Evolutionary conservation across 1,284 basidiomycete genomes (phyloP).

Genomic region (Ceratobasidium sp.): DNA sequence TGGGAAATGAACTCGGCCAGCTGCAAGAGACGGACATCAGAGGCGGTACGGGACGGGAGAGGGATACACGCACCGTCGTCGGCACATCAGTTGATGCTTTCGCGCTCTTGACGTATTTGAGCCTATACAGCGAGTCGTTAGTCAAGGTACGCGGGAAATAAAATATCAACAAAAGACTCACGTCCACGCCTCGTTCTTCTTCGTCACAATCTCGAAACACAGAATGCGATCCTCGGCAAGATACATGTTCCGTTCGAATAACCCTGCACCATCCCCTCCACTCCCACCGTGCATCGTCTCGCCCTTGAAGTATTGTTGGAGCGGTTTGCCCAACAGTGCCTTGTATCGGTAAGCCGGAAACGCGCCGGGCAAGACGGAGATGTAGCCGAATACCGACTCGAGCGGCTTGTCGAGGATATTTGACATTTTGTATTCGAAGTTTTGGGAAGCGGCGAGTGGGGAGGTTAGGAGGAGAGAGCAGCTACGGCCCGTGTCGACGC

Average conservation of each 20-base stretch:
- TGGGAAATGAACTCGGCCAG: constrained; percentile 92
- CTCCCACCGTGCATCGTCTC: constrained; percentile 82
- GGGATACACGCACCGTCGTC: constrained; percentile 63
- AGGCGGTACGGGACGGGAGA: background rate
- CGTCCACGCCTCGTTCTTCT: constrained; percentile 85
- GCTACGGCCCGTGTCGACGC: constrained; percentile 82
- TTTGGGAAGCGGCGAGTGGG: constrained; percentile 91
- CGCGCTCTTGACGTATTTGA: constrained; percentile 92
- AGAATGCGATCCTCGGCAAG: constrained; percentile 94
- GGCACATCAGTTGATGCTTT: constrained; percentile 92
- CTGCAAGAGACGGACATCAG: constrained; percentile 53
- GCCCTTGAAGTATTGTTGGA: constrained; percentile 59
- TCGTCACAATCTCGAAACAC: constrained; percentile 98
- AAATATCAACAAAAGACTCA: constrained; percentile 60
- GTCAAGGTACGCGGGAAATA: no score
- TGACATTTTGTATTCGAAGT: constrained; percentile 95
- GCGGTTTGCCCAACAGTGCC: constrained; percentile 24
- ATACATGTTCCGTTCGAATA: constrained; percentile 67
- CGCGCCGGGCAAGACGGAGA: constrained; percentile 86
- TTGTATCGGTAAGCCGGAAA: constrained; percentile 91
- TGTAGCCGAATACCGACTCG: constrained; percentile 93
- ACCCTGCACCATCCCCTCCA: constrained; percentile 67
- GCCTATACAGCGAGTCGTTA: constrained; percentile 58
- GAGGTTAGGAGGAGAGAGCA: constrained; percentile 85
- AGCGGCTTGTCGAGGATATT: constrained; percentile 94